A percentile compares a stretch with the other conserved stretches of the same genome.
phyloP scores from a whole-genome alignment of 192 early-diverging fungal genomes.

The Podila epicladia region DNA sequence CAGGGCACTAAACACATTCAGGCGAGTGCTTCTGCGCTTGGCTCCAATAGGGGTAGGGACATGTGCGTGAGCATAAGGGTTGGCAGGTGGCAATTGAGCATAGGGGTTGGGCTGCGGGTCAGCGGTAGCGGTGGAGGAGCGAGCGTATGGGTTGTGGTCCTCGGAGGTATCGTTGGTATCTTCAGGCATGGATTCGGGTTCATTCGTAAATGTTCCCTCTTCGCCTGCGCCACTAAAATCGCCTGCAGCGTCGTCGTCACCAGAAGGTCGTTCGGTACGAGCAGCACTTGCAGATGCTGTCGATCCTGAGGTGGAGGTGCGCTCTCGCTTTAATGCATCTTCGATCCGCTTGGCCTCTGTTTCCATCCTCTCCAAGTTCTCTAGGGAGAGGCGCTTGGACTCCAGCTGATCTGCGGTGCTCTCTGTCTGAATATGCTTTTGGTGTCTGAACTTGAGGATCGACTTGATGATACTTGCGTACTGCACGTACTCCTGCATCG shows the following conservation, averaged over 20 bases:
- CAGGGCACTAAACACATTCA: slow-evolving; percentile 65
- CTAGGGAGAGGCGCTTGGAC: slow-evolving; percentile 73
- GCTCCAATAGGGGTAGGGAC: slow-evolving; percentile 2
- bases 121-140: background rate
- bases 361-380: slow-evolving; percentile 71
- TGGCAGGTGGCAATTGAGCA: slow-evolving; percentile 28
- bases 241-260: slow-evolving; percentile 15
- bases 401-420: slow-evolving; percentile 77
- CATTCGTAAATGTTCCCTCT: slow-evolving; percentile 32
- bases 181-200: slow-evolving; percentile 19
- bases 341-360: slow-evolving; percentile 77
- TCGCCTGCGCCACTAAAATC: slow-evolving; percentile 14
- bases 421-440: slow-evolving; percentile 88
- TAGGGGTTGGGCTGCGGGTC: slow-evolving; percentile 14
- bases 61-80: slow-evolving; percentile 40
- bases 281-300: background rate
- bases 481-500: slow-evolving; percentile 91
- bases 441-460: slow-evolving; percentile 85
- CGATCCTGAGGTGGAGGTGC: slow-evolving; percentile 15
- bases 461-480: slow-evolving; percentile 88
- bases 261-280: background rate
- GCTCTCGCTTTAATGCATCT: slow-evolving; percentile 66
- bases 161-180: slow-evolving; percentile 5
- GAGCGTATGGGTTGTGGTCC: slow-evolving; percentile 27
- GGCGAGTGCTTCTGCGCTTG: slow-evolving; percentile 53